Evolutionary conservation across 331 rosid genomes (phyloP), one percentile per base, ranked within the genome.

Genomic region (Acacia pycnantha): DNA sequence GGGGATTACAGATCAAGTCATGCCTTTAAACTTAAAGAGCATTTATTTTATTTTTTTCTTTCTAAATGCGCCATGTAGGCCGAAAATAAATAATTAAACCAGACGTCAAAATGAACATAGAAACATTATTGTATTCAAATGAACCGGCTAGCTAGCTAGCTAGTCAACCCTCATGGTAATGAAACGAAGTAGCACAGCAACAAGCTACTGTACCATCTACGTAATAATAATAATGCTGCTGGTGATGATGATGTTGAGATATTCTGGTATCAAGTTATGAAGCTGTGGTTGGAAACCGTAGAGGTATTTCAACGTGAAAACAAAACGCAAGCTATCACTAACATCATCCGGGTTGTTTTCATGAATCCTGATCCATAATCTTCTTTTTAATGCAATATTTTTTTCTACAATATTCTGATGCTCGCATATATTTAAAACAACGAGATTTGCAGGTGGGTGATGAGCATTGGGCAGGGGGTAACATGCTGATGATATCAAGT

Each of bases 381-480:
- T 5, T 24, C 27, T 56, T 8, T 59, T 22, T 11, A 11, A 10
- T 22, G 14, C 16, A 59, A 22, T 59, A 11, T 10, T 24, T 59
- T 59, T 59, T 4, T 24, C 0, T 11, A 22, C 33, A 24, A 4
- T 11, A 59, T 59, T 24, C 66, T 10, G 26, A 59, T 59, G 29
- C 29, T 8, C 27, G 3, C 22, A 56, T n/a, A 56, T 59, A 22
- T 59, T 59, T 59, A 2, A 24, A 3, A 59, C 4, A 0, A 9
- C 9, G 0, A n/a, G 15, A 58, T 58, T 58, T 24, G n/a, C n/a
- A 3, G 21, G 15, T 64, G n/a, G 40, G 21, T 5, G 37, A 68
- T 77, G 26, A 11, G 48, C 51, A 59, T 46, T 77, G 58, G 62
- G 40, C 62, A 35, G 40, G 71, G 58, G 51, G 47, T 77, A 33